Evolutionary conservation across 225 moss, liverwort and hornwort genomes (phyloP), one percentile per base, ranked within the genome.

Genomic region (Antitrichia curtipendula): DNA sequence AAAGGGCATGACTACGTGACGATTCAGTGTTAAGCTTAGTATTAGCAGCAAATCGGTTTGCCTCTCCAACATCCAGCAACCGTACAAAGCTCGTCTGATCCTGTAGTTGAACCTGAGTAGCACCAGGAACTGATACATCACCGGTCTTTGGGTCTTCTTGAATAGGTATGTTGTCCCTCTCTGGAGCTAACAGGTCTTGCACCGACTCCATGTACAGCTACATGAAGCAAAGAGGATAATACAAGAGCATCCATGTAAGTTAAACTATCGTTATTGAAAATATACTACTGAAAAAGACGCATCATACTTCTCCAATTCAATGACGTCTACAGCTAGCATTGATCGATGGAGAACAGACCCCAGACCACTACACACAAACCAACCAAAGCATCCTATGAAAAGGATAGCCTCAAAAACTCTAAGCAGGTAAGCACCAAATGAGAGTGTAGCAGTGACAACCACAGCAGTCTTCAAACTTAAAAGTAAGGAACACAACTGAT

Each of bases 131-230:
- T 21, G 95, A 98, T 62, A 98, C 95, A 87, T 98, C 98, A 52
- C 98, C 97, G 27, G 96, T 95, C 92, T 96, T 97, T 4, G 97
- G 97, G 85, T 98, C 98, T 90, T 98, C 98, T 87, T 93, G 93
- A 84, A 98, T 98, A 58, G 95, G 89, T 73, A 95, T 97, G 82
- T 98, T 98, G 88, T 98, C 98, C 92, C 91, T 97, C 91, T 97
- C 98, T 49, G 97, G 96, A 61, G 96, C 95, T 88, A 98, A 93
- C 62, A 98, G 91, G 91, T 98, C 98, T 92, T 98, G 98, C 73
- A 97, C 98, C 47, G 98, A 95, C 84, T 98, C 98, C 97, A 97
- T 98, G 86, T 98, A 98, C 74, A 98, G 92, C 98, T 97, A 89
- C 56, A 75, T 63, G 74, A 74, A 82, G 64, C 73, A 64, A 45